Conservation (phyloP, 2,329 filamentous ascomycete species). For the Biscogniauxia mediterranea region DNA sequence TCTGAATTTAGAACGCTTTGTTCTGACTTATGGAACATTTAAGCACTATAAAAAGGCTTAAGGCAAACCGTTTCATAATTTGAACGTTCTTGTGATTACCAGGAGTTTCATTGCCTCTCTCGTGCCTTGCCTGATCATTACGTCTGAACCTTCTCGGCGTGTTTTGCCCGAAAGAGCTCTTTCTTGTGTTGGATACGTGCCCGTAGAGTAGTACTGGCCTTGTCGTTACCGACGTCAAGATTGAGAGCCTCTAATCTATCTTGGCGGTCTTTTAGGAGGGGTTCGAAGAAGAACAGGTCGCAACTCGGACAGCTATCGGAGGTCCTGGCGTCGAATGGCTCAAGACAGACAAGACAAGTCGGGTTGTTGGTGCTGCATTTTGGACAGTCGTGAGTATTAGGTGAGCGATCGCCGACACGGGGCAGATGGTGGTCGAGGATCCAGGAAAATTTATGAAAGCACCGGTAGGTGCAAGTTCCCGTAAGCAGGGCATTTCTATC, state of each 20-base stretch:
- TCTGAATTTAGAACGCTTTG: no score
- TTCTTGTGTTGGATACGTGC: slow-evolving; percentile 4
- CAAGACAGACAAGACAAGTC: slow-evolving; percentile 12
- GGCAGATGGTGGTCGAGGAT: slow-evolving; percentile 12
- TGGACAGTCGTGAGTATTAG: slow-evolving; percentile 7
- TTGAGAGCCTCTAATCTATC: slow-evolving; percentile 3
- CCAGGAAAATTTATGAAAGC: slow-evolving; percentile 14
- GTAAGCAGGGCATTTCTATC: slow-evolving; percentile 11
- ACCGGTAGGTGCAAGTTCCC: slow-evolving; percentile 11
- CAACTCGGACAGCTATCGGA: slow-evolving; percentile 7
- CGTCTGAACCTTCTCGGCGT: no score
- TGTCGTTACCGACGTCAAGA: slow-evolving; percentile 7
- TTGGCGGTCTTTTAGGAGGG: slow-evolving; percentile 9
- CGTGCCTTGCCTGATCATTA: no score
- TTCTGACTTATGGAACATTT: no score
- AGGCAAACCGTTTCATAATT: no score
- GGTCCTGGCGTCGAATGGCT: slow-evolving; percentile 4
- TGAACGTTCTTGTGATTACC: no score
- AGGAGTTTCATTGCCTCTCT: no score
- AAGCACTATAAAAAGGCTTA: no score
- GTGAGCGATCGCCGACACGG: slow-evolving; percentile 4
- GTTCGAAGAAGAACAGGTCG: slow-evolving; percentile 11
- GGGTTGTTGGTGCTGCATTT: slow-evolving; percentile 3
- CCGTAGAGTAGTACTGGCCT: slow-evolving; percentile 3
- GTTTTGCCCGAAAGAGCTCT: neutral